Base-by-base conservation (phyloP, 441 rosid species). In the Pelargonium fulgidum region DNA sequence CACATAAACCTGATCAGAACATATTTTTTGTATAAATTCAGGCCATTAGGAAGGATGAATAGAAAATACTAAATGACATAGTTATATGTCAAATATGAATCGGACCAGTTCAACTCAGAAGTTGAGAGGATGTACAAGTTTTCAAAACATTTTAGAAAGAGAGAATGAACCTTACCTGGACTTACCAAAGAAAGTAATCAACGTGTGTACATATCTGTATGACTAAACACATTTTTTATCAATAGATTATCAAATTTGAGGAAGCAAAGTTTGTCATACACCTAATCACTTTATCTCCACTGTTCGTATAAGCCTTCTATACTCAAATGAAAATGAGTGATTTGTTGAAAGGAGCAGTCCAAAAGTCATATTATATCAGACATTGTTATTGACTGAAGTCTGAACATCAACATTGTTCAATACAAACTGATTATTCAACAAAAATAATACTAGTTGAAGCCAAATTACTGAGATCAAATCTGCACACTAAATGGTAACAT, bases 1-100 rank as follows among this genome's bases (percentile, higher is more conserved):
- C 22, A 73, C 63, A 20, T 70, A 29, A 52, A 9, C 11, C 14
- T 59, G 54, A 66, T 50, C 8, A 50, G 19, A 12, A 42, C 47
- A 42, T 42, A 9, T 9, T 42, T 42, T 42, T 42, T 42, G 47
- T 42, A 11, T 42, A 42, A 42, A 1, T 42, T 10, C 12, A 42
- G 2, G 12, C 12, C 47, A 42, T 42, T 8, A 9, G 9, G 47
- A 42, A 42, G 12, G 47, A 9, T 9, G 12, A 9, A 42, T 42
- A 42, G 12, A 42, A 42, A 42, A 42, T 42, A 42, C 2, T 9
- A 42, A 42, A 42, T 42, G 47, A 42, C 47, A 9, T 42, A 10
- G 13, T 10, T 41, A 41, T 42, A 36, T 36, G 42, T 36, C 42
- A 36, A 13, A 47, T 47, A 47, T 47, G 54, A 47, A 47, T 12